A percentile compares a stretch with the other conserved stretches of the same genome.
Conservation (phyloP, 2,329 filamentous ascomycete species). For the Fusarium sulawesiense region DNA sequence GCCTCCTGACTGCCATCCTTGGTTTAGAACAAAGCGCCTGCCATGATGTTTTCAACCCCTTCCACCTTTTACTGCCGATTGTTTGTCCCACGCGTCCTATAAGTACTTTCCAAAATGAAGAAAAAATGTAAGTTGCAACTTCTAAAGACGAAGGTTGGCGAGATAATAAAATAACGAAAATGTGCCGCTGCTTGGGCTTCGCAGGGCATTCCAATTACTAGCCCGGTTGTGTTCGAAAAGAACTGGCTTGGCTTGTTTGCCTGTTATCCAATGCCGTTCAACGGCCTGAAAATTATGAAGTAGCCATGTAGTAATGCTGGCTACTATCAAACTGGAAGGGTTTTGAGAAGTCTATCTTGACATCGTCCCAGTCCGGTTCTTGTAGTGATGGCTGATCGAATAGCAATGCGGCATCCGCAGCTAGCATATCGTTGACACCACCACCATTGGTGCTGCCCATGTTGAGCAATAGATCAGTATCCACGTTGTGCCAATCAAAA, state of each 20-base stretch:
- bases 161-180: conserved; percentile 31
- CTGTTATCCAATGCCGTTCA: conserved; percentile 13
- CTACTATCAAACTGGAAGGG: conserved; percentile 63
- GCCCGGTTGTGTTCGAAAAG: conserved; percentile 13
- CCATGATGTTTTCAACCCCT: conserved; percentile 16
- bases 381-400: conserved; percentile 39
- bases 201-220: conserved; percentile 28
- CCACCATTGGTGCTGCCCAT: conserved; percentile 50
- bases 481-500: conserved; percentile 61
- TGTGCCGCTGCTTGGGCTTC: conserved; percentile 33
- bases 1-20: conserved; percentile 6
- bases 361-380: conserved; percentile 62
- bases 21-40: conserved; percentile 23
- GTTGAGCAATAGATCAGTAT: conserved; percentile 58
- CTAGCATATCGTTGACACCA: not conserved
- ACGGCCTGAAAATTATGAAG: conserved; percentile 26
- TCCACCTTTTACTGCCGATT: conserved; percentile 29
- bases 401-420: conserved; percentile 47
- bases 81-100: conserved; percentile 6
- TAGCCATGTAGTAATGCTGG: conserved; percentile 51
- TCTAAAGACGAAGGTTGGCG: not conserved
- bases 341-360: conserved; percentile 62
- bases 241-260: not conserved
- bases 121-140: conserved; percentile 16
- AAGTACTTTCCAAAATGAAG: conserved; percentile 27